These are phyloP conservation scores for Ceratobasidium sp. DNA, from an alignment of 1,284 basidiomycete species.

Conservation along the genomic window DNA sequence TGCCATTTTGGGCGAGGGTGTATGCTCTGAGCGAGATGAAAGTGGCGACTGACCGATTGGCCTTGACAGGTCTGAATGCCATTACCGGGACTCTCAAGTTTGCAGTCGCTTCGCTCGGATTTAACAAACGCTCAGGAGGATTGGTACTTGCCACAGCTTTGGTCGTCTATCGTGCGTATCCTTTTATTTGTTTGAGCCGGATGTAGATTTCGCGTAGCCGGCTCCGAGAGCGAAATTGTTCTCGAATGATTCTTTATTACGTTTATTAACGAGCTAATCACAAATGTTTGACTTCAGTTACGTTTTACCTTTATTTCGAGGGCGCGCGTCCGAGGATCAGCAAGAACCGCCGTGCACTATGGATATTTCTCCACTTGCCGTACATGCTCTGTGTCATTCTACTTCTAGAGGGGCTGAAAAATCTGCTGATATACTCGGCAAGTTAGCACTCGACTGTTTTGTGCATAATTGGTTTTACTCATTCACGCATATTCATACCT, in stretches of 20 bases:
- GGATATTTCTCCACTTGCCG: conserved; percentile 27
- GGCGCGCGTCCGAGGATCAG: conserved; percentile 29
- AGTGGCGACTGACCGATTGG: too few species aligned
- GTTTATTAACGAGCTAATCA: too few species aligned
- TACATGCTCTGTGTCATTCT: conserved; percentile 36
- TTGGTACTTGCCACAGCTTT: conserved; percentile 11
- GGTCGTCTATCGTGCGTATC: conserved; percentile 15
- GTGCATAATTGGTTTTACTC: too few species aligned
- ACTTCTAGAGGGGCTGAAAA: conserved; percentile 26
- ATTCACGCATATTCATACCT: neutral
- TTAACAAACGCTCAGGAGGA: conserved; percentile 12
- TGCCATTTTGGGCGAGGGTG: too few species aligned
- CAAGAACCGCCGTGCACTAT: conserved; percentile 36
- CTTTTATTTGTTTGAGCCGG: too few species aligned
- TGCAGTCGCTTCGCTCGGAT: conserved; percentile 33
- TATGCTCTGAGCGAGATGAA: too few species aligned
- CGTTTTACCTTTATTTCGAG: conserved; percentile 34
- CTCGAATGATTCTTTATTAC: too few species aligned
- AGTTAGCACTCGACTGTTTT: too few species aligned
- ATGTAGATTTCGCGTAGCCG: too few species aligned
- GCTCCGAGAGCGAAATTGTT: too few species aligned
- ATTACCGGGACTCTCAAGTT: conserved; percentile 40
- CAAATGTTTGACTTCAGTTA: conserved; percentile 8
- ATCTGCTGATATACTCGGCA: neutral
- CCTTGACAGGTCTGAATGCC: conserved; percentile 26